These are phyloP conservation scores for Trichoderma cornu-damae DNA, from an alignment of 2,329 filamentous ascomycete species.

Conservation along the genomic window DNA sequence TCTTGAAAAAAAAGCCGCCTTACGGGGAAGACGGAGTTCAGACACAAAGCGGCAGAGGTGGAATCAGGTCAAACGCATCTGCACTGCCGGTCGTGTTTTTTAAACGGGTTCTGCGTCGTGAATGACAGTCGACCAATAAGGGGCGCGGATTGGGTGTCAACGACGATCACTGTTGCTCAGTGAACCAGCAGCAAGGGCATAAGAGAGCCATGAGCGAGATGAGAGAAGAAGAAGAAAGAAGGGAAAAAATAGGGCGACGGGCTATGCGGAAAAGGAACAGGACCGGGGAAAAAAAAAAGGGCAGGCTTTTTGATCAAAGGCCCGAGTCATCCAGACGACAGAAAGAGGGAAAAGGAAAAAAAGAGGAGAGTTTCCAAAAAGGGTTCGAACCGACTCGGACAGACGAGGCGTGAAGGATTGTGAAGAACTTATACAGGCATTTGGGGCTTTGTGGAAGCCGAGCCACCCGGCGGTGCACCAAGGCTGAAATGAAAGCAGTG, in stretches of 20 bases:
- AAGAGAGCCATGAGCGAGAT: neutral
- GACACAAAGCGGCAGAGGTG: neutral
- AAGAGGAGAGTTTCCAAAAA: neutral
- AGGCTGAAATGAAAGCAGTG: neutral
- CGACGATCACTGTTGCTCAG: neutral
- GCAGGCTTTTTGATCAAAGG: neutral
- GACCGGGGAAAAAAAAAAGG: neutral
- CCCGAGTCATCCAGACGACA: neutral
- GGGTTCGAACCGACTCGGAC: neutral
- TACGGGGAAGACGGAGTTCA: neutral
- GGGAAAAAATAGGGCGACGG: neutral
- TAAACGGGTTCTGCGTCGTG: slow-evolving; percentile 2
- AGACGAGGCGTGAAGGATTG: neutral
- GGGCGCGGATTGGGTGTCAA: slow-evolving; percentile 3
- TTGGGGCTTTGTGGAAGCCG: slow-evolving; percentile 4
- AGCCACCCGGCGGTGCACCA: slow-evolving; percentile 11
- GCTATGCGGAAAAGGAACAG: neutral
- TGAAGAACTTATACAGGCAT: neutral
- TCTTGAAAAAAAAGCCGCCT: neutral
- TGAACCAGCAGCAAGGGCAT: neutral
- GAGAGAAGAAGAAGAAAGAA: neutral
- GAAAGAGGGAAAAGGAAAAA: neutral
- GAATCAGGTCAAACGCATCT: neutral
- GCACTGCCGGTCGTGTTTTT: neutral
- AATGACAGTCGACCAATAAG: slow-evolving; percentile 12